A percentile compares a stretch with the other conserved stretches of the same genome.
Conservation (phyloP, 2,329 filamentous ascomycete species). For the Fusarium bactridioides region DNA sequence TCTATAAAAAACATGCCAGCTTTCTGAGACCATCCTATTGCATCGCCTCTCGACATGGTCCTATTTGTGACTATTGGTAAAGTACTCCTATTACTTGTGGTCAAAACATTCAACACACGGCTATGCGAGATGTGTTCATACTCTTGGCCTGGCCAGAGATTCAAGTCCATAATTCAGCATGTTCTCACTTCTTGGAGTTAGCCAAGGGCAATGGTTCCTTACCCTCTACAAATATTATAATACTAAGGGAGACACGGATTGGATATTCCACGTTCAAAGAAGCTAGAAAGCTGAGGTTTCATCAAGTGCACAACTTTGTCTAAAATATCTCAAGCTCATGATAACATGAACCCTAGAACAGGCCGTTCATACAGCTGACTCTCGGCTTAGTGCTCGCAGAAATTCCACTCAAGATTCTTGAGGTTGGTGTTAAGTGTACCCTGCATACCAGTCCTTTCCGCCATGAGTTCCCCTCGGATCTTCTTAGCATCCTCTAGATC, state of each 20-base stretch:
- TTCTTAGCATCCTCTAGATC: slow-evolving; percentile 20
- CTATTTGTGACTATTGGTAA: too few species aligned
- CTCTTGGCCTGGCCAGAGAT: not conserved
- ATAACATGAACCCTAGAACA: not conserved
- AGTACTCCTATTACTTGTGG: too few species aligned
- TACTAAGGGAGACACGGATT: not conserved
- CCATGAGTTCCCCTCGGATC: slow-evolving; percentile 22
- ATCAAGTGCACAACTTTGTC: not conserved
- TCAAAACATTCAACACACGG: too few species aligned
- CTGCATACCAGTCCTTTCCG: slow-evolving; percentile 15
- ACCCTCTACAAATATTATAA: not conserved
- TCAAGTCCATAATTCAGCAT: not conserved
- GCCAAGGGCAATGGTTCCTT: too few species aligned
- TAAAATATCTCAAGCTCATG: too few species aligned
- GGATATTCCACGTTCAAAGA: not conserved
- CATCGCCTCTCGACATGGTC: too few species aligned
- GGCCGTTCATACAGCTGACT: not conserved
- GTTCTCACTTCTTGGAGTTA: not conserved
- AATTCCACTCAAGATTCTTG: slow-evolving; percentile 16
- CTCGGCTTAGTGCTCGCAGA: slow-evolving; percentile 25
- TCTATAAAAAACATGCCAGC: too few species aligned
- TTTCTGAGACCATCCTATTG: too few species aligned
- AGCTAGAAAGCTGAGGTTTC: not conserved
- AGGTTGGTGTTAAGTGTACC: not conserved
- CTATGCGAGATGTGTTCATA: too few species aligned